phyloP scores from a whole-genome alignment of 305 asterid genomes.

The Coffea humblotiana region DNA sequence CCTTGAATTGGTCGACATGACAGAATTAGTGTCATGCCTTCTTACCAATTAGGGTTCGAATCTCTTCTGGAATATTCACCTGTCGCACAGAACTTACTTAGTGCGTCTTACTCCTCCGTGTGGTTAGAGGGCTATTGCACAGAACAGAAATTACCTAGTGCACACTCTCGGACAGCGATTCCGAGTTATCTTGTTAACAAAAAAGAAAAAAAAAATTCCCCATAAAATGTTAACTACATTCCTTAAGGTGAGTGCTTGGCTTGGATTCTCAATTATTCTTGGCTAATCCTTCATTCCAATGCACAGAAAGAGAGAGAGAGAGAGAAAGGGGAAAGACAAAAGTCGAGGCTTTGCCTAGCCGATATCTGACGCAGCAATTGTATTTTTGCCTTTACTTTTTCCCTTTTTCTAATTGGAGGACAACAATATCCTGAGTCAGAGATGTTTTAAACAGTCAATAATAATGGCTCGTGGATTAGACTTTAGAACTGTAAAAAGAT shows the following conservation, averaged over 20 bases:
- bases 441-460: constrained; percentile 47
- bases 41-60: no score
- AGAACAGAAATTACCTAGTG: no score
- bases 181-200: no score
- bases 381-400: background rate
- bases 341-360: background rate
- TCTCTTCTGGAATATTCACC: no score
- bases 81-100: no score
- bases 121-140: no score
- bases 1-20: no score
- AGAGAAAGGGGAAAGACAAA: background rate
- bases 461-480: constrained; percentile 53
- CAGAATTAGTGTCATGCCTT: no score
- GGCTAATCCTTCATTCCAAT: background rate
- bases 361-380: background rate
- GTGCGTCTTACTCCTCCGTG: no score
- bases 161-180: no score
- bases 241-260: background rate
- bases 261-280: background rate
- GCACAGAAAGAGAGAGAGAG: background rate
- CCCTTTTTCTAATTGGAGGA: background rate
- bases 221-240: no score
- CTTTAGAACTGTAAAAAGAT: constrained; percentile 34
- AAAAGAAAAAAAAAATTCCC: no score
- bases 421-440: constrained; percentile 32